Evolutionary conservation across 768 basidiomycete species (phyloP), one percentile per base, ranked within the genome.

Genomic region (Mycena indigotica): DNA sequence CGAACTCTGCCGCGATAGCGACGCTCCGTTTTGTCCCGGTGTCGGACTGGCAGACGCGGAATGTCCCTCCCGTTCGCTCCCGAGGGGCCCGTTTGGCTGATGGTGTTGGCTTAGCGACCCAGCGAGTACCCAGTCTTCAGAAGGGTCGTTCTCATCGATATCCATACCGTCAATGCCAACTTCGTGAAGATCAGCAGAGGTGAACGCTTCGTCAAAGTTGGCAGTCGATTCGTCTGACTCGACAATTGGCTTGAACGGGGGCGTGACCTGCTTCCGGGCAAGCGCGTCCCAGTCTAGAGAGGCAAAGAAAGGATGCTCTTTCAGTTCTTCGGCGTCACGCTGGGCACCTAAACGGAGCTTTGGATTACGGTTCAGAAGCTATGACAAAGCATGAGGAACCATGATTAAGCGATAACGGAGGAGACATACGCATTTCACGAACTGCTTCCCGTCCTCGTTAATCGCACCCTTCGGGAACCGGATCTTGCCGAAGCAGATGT

Each of bases 161-260:
- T 77, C 78, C 57, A 80, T 79, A 40, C 84, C 80, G 35, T 80
- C 70, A 5, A 81, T 77, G 49, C 81, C 89, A 59, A 84, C 82
- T 60, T 92, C 86, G 16, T 87, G 83, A 51, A 98, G 80, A 70
- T 96, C 90, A n/a, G 93, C 89, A 24, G 86, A 82, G 3, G 97
- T 99, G 74, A 99, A 99, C 75, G 98, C 95, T 26, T 94, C 93
- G 71, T 99, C 97, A 69, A 99, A 99, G 77, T 98, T 98, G 62
- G 87, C 87, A n/a, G 93, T 94, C 16, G 90, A 93, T 74, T 99
- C 97, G 77, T 99, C 97, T 17, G 93, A 96, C 73, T 98, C 95
- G 61, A 99, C 97, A 59, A 89, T 81, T 23, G 97, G 97, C 70
- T 98, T 98, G 82, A 98, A 99, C 1, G 97, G 97, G 3, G 97